These are phyloP conservation scores for Nannizzia gypsea DNA, from an alignment of 2,329 filamentous ascomycete species.

Conservation along the genomic window DNA sequence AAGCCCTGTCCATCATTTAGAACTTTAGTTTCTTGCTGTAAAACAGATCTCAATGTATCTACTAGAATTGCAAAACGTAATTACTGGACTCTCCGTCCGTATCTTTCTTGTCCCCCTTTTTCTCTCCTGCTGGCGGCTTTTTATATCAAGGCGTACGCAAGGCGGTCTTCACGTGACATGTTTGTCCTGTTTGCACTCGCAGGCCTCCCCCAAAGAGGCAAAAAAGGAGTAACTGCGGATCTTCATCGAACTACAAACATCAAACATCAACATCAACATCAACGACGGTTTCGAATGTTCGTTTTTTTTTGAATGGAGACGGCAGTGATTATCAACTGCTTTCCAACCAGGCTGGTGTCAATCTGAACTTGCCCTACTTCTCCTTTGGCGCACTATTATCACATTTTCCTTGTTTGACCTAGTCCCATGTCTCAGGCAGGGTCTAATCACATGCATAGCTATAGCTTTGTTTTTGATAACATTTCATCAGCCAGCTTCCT, in stretches of 20 bases:
- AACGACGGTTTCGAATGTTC: not conserved
- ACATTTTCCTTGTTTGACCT: not conserved
- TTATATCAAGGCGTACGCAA: not conserved
- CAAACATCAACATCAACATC: no score
- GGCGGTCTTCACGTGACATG: not conserved
- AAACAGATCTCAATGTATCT: slow-evolving; percentile 6
- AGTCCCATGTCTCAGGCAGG: not conserved
- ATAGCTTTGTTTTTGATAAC: not conserved
- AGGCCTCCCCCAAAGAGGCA: not conserved
- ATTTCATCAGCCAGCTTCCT: not conserved
- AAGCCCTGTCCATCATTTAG: slow-evolving; percentile 21
- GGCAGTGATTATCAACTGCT: not conserved
- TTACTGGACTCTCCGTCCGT: not conserved
- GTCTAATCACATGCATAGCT: not conserved
- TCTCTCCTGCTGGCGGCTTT: not conserved
- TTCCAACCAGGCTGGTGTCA: not conserved
- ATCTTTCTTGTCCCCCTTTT: not conserved
- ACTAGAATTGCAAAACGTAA: slow-evolving; percentile 3
- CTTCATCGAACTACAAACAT: not conserved
- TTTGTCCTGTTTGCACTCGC: slow-evolving; percentile 12
- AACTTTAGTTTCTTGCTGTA: slow-evolving; percentile 5
- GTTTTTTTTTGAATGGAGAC: not conserved
- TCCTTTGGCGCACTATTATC: not conserved
- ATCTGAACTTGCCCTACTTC: not conserved
- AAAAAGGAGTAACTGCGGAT: slow-evolving; percentile 2